These are phyloP conservation scores for Boehmeria nivea DNA, from an alignment of 306 rosid species.

Conservation along the genomic window DNA sequence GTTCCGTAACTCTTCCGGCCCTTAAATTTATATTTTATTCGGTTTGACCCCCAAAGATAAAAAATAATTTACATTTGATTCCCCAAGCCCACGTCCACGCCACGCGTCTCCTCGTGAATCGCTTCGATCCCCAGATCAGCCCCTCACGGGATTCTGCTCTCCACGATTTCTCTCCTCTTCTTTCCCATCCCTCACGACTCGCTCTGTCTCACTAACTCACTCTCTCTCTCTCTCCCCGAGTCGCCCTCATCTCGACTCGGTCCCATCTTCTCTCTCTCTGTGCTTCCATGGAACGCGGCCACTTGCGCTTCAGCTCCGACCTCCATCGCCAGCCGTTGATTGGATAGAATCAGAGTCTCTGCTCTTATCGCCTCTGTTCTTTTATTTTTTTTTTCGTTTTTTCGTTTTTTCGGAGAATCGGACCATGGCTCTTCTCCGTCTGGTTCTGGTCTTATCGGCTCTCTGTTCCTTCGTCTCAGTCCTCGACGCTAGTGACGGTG, in stretches of 20 bases:
- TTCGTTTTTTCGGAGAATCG: conserved; percentile 22
- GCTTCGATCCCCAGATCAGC: conserved; percentile 13
- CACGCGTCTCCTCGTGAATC: conserved; percentile 29
- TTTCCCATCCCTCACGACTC: conserved; percentile 6
- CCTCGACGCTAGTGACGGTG: conserved; percentile 60
- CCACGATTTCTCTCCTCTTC: too few species aligned
- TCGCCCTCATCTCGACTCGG: conserved; percentile 29
- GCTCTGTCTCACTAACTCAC: neutral
- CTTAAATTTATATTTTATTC: too few species aligned
- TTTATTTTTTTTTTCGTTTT: conserved; percentile 58
- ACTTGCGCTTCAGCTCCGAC: conserved; percentile 27
- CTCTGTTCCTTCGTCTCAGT: conserved; percentile 30
- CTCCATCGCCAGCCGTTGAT: conserved; percentile 30
- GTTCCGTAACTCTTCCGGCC: too few species aligned
- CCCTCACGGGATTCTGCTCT: conserved; percentile 44
- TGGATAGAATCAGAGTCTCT: conserved; percentile 19
- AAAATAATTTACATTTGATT: too few species aligned
- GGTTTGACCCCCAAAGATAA: too few species aligned
- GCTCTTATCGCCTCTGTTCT: neutral
- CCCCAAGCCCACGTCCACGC: conserved; percentile 20
- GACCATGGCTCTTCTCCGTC: conserved; percentile 47
- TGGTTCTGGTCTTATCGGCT: conserved; percentile 29
- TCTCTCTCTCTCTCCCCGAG: neutral
- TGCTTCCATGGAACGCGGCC: conserved; percentile 18
- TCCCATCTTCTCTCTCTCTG: conserved; percentile 3